Percentiles rank a stretch among this genome's conserved stretches.
Conservation (phyloP, 306 rosid species). For the Sicyos edulis region DNA sequence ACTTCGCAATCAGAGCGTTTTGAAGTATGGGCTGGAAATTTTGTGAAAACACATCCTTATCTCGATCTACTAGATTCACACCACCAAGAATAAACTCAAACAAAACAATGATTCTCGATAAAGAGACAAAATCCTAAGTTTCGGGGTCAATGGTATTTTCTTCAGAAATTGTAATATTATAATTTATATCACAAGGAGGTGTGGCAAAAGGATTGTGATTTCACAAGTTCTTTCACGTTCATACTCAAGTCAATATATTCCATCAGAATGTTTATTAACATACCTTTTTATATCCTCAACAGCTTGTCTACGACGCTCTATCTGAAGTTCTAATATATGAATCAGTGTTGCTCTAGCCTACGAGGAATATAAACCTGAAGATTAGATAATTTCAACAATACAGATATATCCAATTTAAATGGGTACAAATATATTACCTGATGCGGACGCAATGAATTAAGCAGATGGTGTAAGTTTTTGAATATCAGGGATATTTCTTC, state of each 20-base stretch:
- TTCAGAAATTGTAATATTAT: neutral
- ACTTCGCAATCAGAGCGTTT: neutral
- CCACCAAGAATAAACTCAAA: neutral
- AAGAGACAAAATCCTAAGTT: neutral
- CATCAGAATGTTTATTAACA: neutral
- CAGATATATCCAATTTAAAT: neutral
- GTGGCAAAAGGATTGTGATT: neutral
- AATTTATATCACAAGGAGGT: neutral
- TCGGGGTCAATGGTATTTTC: neutral
- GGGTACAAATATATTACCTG: slow-evolving; percentile 38
- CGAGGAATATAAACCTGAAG: slow-evolving; percentile 19
- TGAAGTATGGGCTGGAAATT: neutral
- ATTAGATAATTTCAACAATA: neutral
- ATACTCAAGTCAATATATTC: neutral
- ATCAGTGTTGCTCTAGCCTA: slow-evolving; percentile 87
- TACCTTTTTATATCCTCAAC: slow-evolving; percentile 93
- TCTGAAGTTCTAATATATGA: slow-evolving; percentile 84
- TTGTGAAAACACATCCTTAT: neutral
- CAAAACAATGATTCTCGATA: neutral
- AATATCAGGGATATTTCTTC: slow-evolving; percentile 88
- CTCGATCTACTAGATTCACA: neutral
- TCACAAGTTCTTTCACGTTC: neutral
- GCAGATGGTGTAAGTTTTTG: slow-evolving; percentile 89
- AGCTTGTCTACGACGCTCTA: slow-evolving; percentile 80
- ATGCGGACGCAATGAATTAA: slow-evolving; percentile 84